These are phyloP conservation scores for Tolypocladium cylindrosporum DNA, from an alignment of 2,329 filamentous ascomycete species.

Conservation along the genomic window DNA sequence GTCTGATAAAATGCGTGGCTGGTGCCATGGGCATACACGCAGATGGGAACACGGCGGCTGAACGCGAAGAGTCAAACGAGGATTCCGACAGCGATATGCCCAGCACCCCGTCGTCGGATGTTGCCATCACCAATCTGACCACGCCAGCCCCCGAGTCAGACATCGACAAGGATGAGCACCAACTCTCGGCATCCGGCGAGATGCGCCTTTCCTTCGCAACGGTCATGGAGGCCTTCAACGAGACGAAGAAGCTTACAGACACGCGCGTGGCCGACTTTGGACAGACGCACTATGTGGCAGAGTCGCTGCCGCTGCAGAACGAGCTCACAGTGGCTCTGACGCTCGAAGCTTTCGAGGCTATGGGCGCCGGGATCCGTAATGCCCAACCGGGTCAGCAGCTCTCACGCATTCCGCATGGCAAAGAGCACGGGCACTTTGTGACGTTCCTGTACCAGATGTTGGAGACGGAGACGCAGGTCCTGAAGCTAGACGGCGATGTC, in stretches of 20 bases:
- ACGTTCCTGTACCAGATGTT: conserved; percentile 2
- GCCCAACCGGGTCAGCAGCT: neutral
- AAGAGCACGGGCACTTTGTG: neutral
- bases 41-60: neutral
- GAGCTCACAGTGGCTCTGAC: neutral
- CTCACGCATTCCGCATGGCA: neutral
- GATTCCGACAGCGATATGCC: neutral
- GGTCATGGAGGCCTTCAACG: neutral
- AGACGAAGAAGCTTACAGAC: neutral
- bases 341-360: neutral
- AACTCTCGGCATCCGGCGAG: neutral
- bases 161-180: neutral
- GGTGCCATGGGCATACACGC: neutral
- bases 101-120: neutral
- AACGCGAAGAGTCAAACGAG: neutral
- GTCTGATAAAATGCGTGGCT: conserved; percentile 1
- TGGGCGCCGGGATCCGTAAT: neutral
- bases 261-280: neutral
- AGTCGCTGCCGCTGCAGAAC: neutral
- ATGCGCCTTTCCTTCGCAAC: neutral
- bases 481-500: conserved; percentile 1
- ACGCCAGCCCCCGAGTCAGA: neutral
- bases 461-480: conserved; percentile 2
- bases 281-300: neutral
- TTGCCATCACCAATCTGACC: neutral